These are phyloP conservation scores for Coleophoma eucalyptorum DNA, from an alignment of 2,329 filamentous ascomycete species.

Conservation along the genomic window DNA sequence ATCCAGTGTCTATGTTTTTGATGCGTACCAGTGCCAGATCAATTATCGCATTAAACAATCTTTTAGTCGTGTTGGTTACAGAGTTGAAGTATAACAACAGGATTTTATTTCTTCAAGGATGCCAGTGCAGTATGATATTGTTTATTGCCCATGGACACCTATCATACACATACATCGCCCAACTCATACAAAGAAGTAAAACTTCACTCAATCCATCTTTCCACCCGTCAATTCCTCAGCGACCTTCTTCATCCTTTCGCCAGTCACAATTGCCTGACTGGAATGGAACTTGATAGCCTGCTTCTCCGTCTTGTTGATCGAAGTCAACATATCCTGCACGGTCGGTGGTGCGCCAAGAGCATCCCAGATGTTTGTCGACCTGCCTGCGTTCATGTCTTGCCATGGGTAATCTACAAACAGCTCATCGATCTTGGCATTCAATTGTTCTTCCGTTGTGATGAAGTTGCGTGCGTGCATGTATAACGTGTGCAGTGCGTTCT, in stretches of 20 bases:
- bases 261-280: slow-evolving; percentile 34
- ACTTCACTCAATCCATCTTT: slow-evolving; percentile 40
- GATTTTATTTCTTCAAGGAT: too few species aligned
- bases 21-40: too few species aligned
- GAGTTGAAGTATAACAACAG: too few species aligned
- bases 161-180: neutral
- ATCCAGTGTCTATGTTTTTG: too few species aligned
- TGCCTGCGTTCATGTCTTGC: slow-evolving; percentile 7
- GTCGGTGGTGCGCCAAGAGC: slow-evolving; percentile 33
- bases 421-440: slow-evolving; percentile 68
- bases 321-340: slow-evolving; percentile 41
- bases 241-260: slow-evolving; percentile 58
- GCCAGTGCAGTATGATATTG: too few species aligned
- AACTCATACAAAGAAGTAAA: too few species aligned
- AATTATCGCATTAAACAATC: too few species aligned
- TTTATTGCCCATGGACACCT: neutral
- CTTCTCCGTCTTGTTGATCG: slow-evolving; percentile 24
- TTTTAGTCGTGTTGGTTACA: too few species aligned
- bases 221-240: slow-evolving; percentile 66
- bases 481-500: slow-evolving; percentile 75
- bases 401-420: slow-evolving; percentile 59
- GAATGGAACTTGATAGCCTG: slow-evolving; percentile 28
- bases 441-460: slow-evolving; percentile 76
- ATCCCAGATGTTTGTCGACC: slow-evolving; percentile 25
- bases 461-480: slow-evolving; percentile 88